Evolutionary conservation across 1,284 basidiomycete species (phyloP).

Genomic region (Tylopilus orsonianus): DNA sequence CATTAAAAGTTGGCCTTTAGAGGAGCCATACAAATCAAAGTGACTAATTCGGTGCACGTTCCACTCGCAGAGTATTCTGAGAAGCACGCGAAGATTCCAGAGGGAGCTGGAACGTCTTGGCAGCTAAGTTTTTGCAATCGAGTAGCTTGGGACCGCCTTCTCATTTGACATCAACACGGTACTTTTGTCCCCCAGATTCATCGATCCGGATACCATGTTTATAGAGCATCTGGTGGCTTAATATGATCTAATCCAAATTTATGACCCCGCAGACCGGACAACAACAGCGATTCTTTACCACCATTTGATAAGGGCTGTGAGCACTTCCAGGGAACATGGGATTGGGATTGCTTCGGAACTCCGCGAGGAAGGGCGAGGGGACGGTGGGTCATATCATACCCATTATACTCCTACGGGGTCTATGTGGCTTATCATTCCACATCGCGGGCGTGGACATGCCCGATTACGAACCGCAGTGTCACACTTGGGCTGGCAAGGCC

Average conservation of each 20-base stretch:
- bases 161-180: too few relatives aligned
- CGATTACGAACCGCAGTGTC: conserved; percentile 1
- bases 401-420: not conserved
- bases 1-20: not conserved
- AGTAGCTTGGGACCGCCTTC: too few relatives aligned
- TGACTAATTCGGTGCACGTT: too few relatives aligned
- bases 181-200: too few relatives aligned
- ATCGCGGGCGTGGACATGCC: conserved; percentile 6
- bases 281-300: not conserved
- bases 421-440: conserved; percentile 1
- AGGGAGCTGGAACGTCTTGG: too few relatives aligned
- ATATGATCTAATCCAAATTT: not conserved
- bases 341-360: conserved; percentile 4
- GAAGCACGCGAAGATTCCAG: not conserved
- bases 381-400: not conserved
- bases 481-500: not conserved
- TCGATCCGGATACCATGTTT: not conserved
- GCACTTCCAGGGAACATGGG: too few relatives aligned
- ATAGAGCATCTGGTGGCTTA: not conserved
- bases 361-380: not conserved
- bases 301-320: too few relatives aligned
- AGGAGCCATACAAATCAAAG: not conserved
- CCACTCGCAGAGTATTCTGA: too few relatives aligned
- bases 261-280: not conserved
- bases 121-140: too few relatives aligned